Evolutionary conservation across 2,329 filamentous ascomycete genomes (phyloP).

Genomic region (Cyclaneusma minus): DNA sequence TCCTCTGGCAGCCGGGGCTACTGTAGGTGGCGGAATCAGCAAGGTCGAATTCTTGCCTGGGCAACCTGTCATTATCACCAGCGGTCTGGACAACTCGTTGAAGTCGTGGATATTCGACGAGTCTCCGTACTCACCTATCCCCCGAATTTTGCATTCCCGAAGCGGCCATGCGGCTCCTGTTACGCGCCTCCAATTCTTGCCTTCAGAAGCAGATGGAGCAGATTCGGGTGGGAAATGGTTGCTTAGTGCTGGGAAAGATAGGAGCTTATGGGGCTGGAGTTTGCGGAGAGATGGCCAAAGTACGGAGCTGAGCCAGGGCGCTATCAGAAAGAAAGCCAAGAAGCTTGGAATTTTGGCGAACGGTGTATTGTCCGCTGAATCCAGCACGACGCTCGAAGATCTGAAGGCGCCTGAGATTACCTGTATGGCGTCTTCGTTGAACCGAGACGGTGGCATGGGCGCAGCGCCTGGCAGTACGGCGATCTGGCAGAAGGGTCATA

Average conservation of each 20-base stretch:
- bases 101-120: constrained; percentile 97
- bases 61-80: constrained; percentile 80
- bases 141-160: constrained; percentile 69
- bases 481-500: constrained; percentile 68
- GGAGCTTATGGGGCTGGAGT: constrained; percentile 94
- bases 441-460: constrained; percentile 88
- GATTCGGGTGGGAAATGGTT: constrained; percentile 89
- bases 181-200: constrained; percentile 69
- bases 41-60: constrained; percentile 80
- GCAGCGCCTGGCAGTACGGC: constrained; percentile 61
- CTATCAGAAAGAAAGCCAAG: constrained; percentile 75
- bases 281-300: constrained; percentile 88
- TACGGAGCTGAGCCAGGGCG: constrained; percentile 82
- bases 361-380: constrained; percentile 38
- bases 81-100: constrained; percentile 82
- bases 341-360: constrained; percentile 60
- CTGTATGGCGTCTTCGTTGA: constrained; percentile 78
- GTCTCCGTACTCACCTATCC: constrained; percentile 73
- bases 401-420: constrained; percentile 88
- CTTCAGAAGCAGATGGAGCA: constrained; percentile 75
- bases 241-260: constrained; percentile 74
- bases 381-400: constrained; percentile 50
- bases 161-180: constrained; percentile 83
- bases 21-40: constrained; percentile 64
- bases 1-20: constrained; percentile 33